Conservation (phyloP, 192 early-diverging fungal genomes). For the Phlyctochytrium arcticum region DNA sequence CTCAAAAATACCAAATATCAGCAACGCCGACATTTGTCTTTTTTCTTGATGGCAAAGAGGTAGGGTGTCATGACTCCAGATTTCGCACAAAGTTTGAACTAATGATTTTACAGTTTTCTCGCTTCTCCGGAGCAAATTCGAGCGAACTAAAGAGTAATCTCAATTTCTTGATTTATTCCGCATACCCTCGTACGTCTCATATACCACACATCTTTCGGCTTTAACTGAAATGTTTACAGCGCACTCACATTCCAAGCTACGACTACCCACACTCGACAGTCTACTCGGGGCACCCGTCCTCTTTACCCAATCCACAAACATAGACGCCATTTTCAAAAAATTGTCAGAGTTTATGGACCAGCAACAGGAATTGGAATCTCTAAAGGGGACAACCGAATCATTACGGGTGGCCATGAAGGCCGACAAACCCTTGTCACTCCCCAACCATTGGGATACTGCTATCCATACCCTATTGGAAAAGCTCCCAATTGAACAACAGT, state of each 20-base stretch:
- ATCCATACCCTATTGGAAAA: conserved; percentile 30
- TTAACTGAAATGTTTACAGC: conserved; percentile 29
- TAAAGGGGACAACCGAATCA: conserved; percentile 28
- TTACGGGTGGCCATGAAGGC: too few species aligned
- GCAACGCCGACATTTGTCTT: conserved; percentile 73
- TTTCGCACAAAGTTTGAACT: not conserved
- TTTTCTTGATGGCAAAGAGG: conserved; percentile 53
- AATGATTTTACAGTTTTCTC: conserved; percentile 23
- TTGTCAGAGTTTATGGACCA: conserved; percentile 6
- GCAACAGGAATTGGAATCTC: not conserved
- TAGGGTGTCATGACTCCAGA: not conserved
- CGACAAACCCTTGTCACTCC: conserved; percentile 20
- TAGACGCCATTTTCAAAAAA: conserved; percentile 45
- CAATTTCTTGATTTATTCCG: conserved; percentile 57
- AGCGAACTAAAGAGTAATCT: conserved; percentile 55
- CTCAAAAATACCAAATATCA: conserved; percentile 49
- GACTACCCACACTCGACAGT: conserved; percentile 33
- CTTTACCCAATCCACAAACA: conserved; percentile 32
- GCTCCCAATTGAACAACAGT: conserved; percentile 46
- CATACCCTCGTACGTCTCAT: conserved; percentile 54
- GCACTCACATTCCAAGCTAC: conserved; percentile 54
- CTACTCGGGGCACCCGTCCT: conserved; percentile 33
- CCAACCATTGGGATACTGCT: conserved; percentile 26
- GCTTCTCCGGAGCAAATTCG: conserved; percentile 61
- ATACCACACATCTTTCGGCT: not conserved